Evolutionary conservation across 78 protist genomes (phyloP), one percentile per base, ranked within the genome.

Genomic region (Dictyostelium firmibasis): DNA sequence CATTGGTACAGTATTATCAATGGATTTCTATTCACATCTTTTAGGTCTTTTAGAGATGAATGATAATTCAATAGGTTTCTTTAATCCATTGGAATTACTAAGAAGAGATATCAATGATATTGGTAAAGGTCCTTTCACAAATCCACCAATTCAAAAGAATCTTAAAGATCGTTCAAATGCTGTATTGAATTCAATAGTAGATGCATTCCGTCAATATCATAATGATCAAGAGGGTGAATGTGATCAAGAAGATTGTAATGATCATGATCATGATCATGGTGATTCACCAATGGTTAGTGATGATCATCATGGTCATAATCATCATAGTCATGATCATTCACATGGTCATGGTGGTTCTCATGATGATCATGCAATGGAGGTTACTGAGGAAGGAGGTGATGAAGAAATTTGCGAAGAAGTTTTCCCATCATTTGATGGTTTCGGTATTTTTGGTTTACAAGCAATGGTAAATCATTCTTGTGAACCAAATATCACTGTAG

Each of bases 381-480:
- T 29, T 5, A 36, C 20, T 67, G 50, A 23, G 9, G 44, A n/a
- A 0, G 79, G 62, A 0, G 85, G 41, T 7, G 93, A 86, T 33
- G 79, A 78, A 0, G 93, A 88, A 0, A 79, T 78, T 1, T 69
- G 41, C 0, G 76, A 78, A 14, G 93, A 88, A 31, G 64, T 88
- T 4, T 88, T 88, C 86, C 93, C 93, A 78, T 33, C 79, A 20
- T 88, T 88, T 64, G 93, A 88, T 79, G 93, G 93, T 20, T 88
- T 79, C 43, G 93, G 93, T 67, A 67, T 88, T 5, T 88, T 88
- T 44, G 93, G 93, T 64, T 44, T 88, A 2, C 93, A 88, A 67
- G 93, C 93, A 18, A 88, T 88, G 93, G 79, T 88, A 18, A 88
- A 92, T 78, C 96, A 92, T 36, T 62, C 82, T 14, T 92, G 96